phyloP scores from a whole-genome alignment of 75 land plant species.

The Pinus tabuliformis region DNA sequence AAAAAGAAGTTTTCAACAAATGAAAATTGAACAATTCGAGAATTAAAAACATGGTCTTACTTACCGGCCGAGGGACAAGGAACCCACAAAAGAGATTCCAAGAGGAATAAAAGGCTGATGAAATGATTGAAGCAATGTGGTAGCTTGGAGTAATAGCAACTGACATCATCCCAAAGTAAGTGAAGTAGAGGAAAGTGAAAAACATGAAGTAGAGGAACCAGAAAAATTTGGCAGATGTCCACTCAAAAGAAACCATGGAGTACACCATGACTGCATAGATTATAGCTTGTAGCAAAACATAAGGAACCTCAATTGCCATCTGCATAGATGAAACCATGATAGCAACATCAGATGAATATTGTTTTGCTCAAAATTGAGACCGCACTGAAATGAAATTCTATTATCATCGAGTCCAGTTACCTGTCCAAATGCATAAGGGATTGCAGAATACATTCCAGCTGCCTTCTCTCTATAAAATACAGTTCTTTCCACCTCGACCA shows the following conservation, averaged over 20 bases:
- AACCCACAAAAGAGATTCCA: conserved; percentile 93
- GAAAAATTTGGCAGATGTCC: conserved; percentile 73
- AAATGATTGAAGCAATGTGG: conserved; percentile 72
- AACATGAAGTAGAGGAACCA: conserved; percentile 77
- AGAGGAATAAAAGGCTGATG: conserved; percentile 64
- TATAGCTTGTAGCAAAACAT: conserved; percentile 19
- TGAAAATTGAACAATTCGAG: no score
- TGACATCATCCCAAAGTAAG: conserved; percentile 92
- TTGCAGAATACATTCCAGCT: conserved; percentile 7
- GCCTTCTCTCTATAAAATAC: conserved; percentile 12
- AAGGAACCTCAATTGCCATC: conserved; percentile 39
- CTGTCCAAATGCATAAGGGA: conserved; percentile 12
- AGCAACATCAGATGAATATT: no score
- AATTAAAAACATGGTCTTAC: not conserved
- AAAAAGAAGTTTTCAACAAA: no score
- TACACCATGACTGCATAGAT: conserved; percentile 26
- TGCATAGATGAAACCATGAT: conserved; percentile 9
- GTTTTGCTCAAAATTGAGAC: no score
- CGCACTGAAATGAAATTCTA: not conserved
- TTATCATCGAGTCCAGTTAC: not conserved
- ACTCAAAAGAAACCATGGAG: conserved; percentile 73
- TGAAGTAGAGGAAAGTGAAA: conserved; percentile 81
- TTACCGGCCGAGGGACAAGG: conserved; percentile 64
- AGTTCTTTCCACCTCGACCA: conserved; percentile 7
- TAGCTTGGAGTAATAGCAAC: conserved; percentile 79